These are phyloP conservation scores for Yamadazyma jaroonii DNA, from an alignment of 1,139 yeast species.

Conservation along the genomic window DNA sequence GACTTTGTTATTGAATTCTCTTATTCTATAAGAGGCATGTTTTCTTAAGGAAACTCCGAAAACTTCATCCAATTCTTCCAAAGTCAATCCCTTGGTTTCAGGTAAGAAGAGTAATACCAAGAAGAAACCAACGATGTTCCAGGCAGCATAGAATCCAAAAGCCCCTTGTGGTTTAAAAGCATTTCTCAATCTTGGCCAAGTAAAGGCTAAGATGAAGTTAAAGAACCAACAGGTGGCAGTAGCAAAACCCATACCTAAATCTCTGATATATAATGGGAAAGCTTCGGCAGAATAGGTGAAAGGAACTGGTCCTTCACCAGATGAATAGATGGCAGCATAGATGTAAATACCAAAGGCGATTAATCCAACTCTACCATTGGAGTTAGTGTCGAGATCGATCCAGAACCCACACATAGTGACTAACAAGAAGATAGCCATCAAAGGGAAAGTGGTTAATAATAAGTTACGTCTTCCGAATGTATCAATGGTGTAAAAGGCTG, in stretches of 20 bases:
- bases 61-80: slow-evolving; percentile 72
- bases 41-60: slow-evolving; percentile 53
- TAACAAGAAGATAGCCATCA: slow-evolving; percentile 64
- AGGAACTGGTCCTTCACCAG: slow-evolving; percentile 90
- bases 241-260: slow-evolving; percentile 82
- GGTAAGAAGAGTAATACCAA: slow-evolving; percentile 65
- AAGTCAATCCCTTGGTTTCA: slow-evolving; percentile 66
- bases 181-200: slow-evolving; percentile 73
- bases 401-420: slow-evolving; percentile 78
- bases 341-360: slow-evolving; percentile 72
- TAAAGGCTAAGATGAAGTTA: slow-evolving; percentile 74
- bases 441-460: slow-evolving; percentile 70
- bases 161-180: slow-evolving; percentile 81
- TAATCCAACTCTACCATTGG: slow-evolving; percentile 58
- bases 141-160: slow-evolving; percentile 85
- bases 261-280: slow-evolving; percentile 81
- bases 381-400: slow-evolving; percentile 42
- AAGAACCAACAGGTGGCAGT: slow-evolving; percentile 87
- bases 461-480: slow-evolving; percentile 73
- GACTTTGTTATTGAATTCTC: slow-evolving; percentile 35
- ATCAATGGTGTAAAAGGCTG: slow-evolving; percentile 82
- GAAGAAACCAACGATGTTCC: slow-evolving; percentile 77
- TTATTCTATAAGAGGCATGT: slow-evolving; percentile 57
- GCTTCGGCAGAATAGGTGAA: slow-evolving; percentile 85
- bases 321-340: slow-evolving; percentile 71